These are phyloP conservation scores for Leccinellum rugosiceps DNA, from an alignment of 768 basidiomycete genomes.

Conservation along the genomic window DNA sequence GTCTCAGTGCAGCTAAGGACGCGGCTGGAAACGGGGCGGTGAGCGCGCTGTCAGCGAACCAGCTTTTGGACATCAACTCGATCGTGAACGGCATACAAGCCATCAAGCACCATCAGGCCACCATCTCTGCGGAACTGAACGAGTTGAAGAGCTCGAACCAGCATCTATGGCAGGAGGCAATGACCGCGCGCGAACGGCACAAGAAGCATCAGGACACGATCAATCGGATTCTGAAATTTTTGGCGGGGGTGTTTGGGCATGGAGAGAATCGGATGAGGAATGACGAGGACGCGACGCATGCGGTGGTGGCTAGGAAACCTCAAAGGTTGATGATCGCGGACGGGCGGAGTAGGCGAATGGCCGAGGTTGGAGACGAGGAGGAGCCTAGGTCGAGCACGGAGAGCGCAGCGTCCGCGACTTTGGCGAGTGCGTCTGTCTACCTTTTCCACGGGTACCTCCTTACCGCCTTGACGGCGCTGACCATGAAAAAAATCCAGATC, in stretches of 20 bases:
- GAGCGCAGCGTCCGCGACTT: conserved; percentile 19
- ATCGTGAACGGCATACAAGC: conserved; percentile 79
- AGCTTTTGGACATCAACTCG: conserved; percentile 71
- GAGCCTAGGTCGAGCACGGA: conserved; percentile 31
- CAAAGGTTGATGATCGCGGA: conserved; percentile 71
- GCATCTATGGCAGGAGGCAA: conserved; percentile 88
- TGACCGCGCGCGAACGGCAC: conserved; percentile 72
- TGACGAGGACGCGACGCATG: conserved; percentile 34
- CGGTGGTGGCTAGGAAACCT: conserved; percentile 48
- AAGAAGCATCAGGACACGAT: conserved; percentile 96
- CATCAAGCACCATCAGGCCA: conserved; percentile 88
- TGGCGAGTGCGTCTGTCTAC: conserved; percentile 9
- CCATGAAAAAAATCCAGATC: conserved; percentile 25
- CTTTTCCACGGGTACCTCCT: background rate
- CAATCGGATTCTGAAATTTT: conserved; percentile 90
- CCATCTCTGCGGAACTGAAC: conserved; percentile 86
- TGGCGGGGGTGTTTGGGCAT: conserved; percentile 87
- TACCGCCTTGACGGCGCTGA: background rate
- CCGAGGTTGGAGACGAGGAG: conserved; percentile 40
- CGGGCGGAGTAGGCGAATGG: conserved; percentile 36
- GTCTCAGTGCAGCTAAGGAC: conserved; percentile 15
- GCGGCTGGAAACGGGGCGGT: conserved; percentile 12
- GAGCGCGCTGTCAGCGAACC: conserved; percentile 38
- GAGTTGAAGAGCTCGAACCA: conserved; percentile 87
- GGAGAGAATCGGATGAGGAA: conserved; percentile 37